Conservation (phyloP, 2,329 filamentous ascomycete species). For the Claviceps quebecensis region DNA sequence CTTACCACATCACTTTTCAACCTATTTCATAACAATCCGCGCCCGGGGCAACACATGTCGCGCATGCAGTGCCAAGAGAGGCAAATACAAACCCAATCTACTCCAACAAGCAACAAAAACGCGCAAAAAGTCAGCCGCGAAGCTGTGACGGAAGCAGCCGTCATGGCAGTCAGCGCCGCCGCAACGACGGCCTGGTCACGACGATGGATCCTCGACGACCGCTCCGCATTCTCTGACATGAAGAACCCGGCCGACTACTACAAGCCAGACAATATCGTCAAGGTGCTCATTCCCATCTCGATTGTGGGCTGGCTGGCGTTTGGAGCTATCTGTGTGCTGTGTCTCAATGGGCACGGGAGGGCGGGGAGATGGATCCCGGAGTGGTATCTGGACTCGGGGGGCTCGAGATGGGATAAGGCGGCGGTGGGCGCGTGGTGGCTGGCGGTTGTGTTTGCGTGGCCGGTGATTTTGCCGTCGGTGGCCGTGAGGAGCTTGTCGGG, state of each 20-base stretch:
- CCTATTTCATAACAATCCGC: background rate
- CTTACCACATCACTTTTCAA: background rate
- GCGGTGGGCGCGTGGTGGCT: conserved; percentile 17
- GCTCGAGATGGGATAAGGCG: conserved; percentile 10
- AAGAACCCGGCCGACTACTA: background rate
- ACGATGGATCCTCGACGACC: background rate
- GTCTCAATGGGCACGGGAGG: conserved; percentile 16
- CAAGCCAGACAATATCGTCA: conserved; percentile 1
- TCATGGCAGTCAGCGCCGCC: background rate
- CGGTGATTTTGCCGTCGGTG: conserved; percentile 52
- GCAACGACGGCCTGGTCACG: background rate
- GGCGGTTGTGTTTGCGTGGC: conserved; percentile 21
- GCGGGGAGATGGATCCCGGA: conserved; percentile 19
- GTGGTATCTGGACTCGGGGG: conserved; percentile 19
- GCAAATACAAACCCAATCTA: background rate
- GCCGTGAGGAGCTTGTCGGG: conserved; percentile 63
- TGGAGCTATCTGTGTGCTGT: conserved; percentile 18
- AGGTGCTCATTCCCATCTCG: conserved; percentile 12
- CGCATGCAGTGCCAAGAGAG: background rate
- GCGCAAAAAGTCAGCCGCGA: background rate
- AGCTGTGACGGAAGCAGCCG: background rate
- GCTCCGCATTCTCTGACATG: background rate
- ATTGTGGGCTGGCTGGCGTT: conserved; percentile 17
- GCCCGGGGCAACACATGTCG: background rate
- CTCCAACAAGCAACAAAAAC: background rate